These are phyloP conservation scores for Picochlorum costavermella DNA, from an alignment of 139 green algal genomes.

Conservation along the genomic window DNA sequence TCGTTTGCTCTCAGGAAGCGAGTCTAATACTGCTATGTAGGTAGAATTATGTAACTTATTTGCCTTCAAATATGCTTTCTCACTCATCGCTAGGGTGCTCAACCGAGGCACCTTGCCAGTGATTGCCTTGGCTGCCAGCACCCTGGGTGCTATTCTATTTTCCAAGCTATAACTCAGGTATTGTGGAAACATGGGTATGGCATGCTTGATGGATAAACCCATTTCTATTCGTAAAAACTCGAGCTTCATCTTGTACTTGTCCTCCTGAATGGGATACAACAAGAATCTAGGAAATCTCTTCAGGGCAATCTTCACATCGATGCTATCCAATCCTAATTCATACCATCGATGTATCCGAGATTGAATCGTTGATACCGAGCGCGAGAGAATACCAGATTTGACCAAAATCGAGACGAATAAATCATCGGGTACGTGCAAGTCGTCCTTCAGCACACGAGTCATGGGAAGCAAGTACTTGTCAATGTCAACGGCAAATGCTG, in stretches of 20 bases:
- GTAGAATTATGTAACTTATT: background rate
- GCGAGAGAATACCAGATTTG: constrained; percentile 8
- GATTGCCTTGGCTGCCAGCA: constrained; percentile 2
- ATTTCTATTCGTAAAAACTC: constrained; percentile 17
- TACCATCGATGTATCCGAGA: constrained; percentile 10
- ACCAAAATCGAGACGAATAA: constrained; percentile 10
- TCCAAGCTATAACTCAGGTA: constrained; percentile 21
- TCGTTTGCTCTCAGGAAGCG: no score
- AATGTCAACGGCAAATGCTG: background rate
- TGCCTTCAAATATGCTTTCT: constrained; percentile 4
- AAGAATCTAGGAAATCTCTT: constrained; percentile 13
- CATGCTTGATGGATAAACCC: background rate
- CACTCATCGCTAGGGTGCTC: background rate
- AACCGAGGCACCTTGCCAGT: constrained; percentile 3
- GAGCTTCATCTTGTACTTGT: constrained; percentile 26
- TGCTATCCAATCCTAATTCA: constrained; percentile 8
- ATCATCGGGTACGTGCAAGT: background rate
- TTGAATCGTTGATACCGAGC: constrained; percentile 17
- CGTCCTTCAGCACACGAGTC: background rate
- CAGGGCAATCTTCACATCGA: constrained; percentile 10
- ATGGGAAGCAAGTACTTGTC: background rate
- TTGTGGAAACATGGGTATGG: constrained; percentile 15
- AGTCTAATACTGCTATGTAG: no score
- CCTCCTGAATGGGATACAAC: constrained; percentile 13
- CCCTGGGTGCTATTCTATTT: constrained; percentile 19